Conservation (phyloP, 2,329 filamentous ascomycete genomes). For the Rosellinia necatrix region DNA sequence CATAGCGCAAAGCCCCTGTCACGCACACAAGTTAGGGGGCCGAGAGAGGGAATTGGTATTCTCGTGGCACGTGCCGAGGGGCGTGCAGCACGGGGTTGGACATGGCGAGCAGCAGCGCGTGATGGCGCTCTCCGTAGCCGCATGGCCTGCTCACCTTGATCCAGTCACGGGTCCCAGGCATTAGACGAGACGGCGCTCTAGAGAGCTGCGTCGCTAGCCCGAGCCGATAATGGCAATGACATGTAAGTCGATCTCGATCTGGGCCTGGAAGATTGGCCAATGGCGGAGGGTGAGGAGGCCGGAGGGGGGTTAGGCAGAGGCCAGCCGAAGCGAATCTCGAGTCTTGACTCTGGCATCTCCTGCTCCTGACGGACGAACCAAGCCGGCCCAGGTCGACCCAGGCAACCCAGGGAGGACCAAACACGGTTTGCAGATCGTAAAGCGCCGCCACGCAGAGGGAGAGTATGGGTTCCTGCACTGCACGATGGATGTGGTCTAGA, state of each 20-base stretch:
- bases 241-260: neutral
- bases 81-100: neutral
- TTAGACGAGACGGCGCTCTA: neutral
- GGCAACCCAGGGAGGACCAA: neutral
- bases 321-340: no score
- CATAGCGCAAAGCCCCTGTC: neutral
- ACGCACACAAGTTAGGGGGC: no score
- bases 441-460: neutral
- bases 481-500: neutral
- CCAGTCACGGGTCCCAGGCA: no score
- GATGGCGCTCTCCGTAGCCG: neutral
- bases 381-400: no score
- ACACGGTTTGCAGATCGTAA: constrained; percentile 11
- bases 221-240: neutral
- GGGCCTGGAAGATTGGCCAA: neutral
- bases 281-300: no score
- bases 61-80: no score
- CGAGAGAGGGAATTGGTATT: no score
- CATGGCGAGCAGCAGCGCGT: neutral
- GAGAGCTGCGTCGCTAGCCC: neutral
- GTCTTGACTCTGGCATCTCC: no score
- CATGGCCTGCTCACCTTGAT: neutral
- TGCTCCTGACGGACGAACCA: neutral
- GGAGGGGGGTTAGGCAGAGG: no score
- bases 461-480: constrained; percentile 6